Percentiles rank a stretch among this genome's conserved stretches.
Conservation (phyloP, 441 rosid genomes). For the Theobroma grandiflorum region DNA sequence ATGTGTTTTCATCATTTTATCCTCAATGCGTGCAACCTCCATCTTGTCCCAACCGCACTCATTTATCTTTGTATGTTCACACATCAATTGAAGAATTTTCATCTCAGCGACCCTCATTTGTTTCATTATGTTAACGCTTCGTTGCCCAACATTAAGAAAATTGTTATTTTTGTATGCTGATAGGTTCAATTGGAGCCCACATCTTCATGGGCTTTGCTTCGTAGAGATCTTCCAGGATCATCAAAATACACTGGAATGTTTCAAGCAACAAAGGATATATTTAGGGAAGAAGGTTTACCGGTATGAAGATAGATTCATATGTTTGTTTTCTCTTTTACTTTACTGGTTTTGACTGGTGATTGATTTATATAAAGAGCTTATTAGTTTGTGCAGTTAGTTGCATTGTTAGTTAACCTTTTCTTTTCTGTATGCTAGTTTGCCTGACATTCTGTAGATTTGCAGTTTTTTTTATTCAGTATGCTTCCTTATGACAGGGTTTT, state of each 20-base stretch:
- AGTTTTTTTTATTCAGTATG: constrained; percentile 24
- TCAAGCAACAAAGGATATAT: constrained; percentile 90
- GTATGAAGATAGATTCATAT: constrained; percentile 47
- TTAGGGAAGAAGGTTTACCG: constrained; percentile 90
- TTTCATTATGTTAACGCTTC: not conserved
- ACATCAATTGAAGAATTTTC: not conserved
- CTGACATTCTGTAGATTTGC: not conserved
- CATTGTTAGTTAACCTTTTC: not conserved
- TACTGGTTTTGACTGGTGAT: not conserved
- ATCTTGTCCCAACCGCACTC: not conserved
- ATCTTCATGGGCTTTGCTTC: constrained; percentile 70
- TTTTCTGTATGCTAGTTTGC: not conserved
- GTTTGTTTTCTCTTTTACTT: constrained; percentile 11
- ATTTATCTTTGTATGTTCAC: not conserved
- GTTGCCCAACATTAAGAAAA: not conserved
- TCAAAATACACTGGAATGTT: constrained; percentile 90
- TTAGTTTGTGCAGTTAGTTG: not conserved
- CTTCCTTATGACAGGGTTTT: constrained; percentile 73
- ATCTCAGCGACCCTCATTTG: not conserved
- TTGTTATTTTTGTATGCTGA: constrained; percentile 7
- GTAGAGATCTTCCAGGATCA: constrained; percentile 48
- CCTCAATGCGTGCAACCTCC: not conserved
- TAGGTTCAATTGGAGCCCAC: constrained; percentile 99
- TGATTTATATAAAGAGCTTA: constrained; percentile 21
- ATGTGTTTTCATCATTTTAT: constrained; percentile 12